Evolutionary conservation across 768 basidiomycete species (phyloP).

Genomic region (Tricholoma hemisulphureum): DNA sequence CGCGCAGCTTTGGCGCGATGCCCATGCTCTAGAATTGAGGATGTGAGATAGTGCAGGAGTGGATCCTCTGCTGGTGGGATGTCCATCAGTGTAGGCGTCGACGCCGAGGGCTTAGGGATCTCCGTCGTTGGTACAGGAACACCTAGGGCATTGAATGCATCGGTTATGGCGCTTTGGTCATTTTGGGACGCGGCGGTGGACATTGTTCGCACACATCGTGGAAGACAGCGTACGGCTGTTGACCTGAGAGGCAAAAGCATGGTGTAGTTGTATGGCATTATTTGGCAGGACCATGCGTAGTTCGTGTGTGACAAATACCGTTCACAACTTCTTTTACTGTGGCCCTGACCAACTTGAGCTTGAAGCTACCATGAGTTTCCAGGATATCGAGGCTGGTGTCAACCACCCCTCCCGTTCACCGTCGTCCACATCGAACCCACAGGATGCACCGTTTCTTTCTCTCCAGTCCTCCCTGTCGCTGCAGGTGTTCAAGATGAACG

Average conservation of each 20-base stretch:
- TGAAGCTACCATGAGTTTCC: conserved; percentile 46
- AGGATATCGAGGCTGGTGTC: conserved; percentile 53
- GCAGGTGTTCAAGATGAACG: conserved; percentile 98
- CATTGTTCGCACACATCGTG: conserved; percentile 16
- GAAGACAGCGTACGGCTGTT: conserved; percentile 17
- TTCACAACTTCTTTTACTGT: no score
- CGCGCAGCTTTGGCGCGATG: conserved; percentile 59
- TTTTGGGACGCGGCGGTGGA: conserved; percentile 9
- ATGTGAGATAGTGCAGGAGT: conserved; percentile 65
- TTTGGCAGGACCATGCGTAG: neutral
- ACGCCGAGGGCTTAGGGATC: neutral
- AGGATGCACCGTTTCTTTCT: conserved; percentile 73
- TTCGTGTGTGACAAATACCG: neutral
- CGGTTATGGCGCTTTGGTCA: conserved; percentile 16
- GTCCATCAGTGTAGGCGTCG: conserved; percentile 34
- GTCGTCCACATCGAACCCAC: conserved; percentile 39
- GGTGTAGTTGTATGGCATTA: neutral
- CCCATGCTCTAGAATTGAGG: conserved; percentile 61
- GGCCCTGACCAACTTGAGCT: neutral
- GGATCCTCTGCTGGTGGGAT: conserved; percentile 79
- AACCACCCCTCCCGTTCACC: conserved; percentile 35
- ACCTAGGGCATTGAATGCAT: conserved; percentile 19
- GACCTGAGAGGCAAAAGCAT: conserved; percentile 14
- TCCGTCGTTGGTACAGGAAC: neutral
- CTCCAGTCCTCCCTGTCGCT: conserved; percentile 81